These are phyloP conservation scores for Erythrobasidium hasegawianum DNA, from an alignment of 1,284 basidiomycete genomes.

Conservation along the genomic window DNA sequence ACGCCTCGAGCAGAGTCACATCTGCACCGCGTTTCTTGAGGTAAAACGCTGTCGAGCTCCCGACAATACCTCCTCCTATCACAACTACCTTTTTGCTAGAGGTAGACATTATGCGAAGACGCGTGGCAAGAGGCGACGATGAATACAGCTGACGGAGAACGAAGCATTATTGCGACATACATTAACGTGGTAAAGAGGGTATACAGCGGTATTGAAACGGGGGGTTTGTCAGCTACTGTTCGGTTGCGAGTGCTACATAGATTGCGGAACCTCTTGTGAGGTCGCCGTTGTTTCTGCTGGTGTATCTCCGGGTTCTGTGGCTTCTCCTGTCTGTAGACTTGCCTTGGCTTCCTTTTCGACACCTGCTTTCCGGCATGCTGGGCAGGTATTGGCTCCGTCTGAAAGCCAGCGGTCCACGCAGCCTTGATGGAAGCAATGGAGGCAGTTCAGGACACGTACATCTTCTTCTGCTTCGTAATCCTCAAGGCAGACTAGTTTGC, in stretches of 20 bases:
- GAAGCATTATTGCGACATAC: too few species aligned
- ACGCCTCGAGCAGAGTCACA: constrained; percentile 67
- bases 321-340: too few species aligned
- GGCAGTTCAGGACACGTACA: constrained; percentile 70
- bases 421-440: constrained; percentile 75
- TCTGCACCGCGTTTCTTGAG: constrained; percentile 48
- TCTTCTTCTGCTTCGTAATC: constrained; percentile 72
- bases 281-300: too few species aligned
- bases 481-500: constrained; percentile 71
- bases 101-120: not conserved
- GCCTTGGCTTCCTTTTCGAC: not conserved
- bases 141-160: too few species aligned
- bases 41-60: constrained; percentile 78
- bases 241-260: not conserved
- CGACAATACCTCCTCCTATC: constrained; percentile 65
- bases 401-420: constrained; percentile 84
- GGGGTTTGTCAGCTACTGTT: not conserved
- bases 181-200: too few species aligned
- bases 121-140: too few species aligned
- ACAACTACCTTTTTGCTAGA: constrained; percentile 42
- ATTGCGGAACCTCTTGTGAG: not conserved
- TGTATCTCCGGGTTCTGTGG: too few species aligned
- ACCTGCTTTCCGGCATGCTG: constrained; percentile 66
- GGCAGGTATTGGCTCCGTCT: constrained; percentile 79
- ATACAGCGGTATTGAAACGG: not conserved